phyloP scores from a whole-genome alignment of 148 eudicot genomes.

The Rhododendron molle region DNA sequence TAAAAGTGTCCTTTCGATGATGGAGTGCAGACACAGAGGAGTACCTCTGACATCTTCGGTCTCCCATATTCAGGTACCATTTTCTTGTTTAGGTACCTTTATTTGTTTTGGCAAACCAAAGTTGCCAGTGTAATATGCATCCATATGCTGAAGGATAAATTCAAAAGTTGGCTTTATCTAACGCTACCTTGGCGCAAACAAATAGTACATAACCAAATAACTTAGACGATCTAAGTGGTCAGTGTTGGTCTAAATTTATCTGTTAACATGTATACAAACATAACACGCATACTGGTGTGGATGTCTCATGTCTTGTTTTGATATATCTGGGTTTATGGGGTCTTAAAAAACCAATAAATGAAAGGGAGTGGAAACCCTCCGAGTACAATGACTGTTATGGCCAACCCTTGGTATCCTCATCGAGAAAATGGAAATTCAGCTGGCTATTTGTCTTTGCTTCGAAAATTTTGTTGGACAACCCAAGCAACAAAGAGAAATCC shows the following conservation, averaged over 20 bases:
- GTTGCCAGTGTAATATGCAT: not conserved
- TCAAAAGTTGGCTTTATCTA: not conserved
- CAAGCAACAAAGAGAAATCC: not conserved
- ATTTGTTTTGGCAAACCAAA: not conserved
- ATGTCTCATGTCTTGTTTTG: not conserved
- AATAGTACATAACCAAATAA: not conserved
- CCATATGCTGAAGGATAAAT: not conserved
- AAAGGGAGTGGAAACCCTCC: not conserved
- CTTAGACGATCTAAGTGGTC: not conserved
- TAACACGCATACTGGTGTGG: too few species aligned
- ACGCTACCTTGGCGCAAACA: not conserved
- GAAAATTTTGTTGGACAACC: not conserved
- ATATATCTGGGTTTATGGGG: not conserved
- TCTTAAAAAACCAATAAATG: too few species aligned
- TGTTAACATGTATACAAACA: too few species aligned
- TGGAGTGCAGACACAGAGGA: not conserved
- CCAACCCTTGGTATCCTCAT: not conserved
- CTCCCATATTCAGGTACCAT: not conserved
- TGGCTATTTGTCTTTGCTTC: not conserved
- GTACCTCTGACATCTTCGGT: not conserved
- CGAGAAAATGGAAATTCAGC: not conserved
- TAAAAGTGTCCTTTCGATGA: not conserved
- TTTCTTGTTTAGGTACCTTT: not conserved
- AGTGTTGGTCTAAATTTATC: not conserved
- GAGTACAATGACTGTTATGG: not conserved